Percentiles rank a stretch among this genome's conserved stretches.
phyloP scores from a whole-genome alignment of 257 asterid species.

The Solanum pimpinellifolium region DNA sequence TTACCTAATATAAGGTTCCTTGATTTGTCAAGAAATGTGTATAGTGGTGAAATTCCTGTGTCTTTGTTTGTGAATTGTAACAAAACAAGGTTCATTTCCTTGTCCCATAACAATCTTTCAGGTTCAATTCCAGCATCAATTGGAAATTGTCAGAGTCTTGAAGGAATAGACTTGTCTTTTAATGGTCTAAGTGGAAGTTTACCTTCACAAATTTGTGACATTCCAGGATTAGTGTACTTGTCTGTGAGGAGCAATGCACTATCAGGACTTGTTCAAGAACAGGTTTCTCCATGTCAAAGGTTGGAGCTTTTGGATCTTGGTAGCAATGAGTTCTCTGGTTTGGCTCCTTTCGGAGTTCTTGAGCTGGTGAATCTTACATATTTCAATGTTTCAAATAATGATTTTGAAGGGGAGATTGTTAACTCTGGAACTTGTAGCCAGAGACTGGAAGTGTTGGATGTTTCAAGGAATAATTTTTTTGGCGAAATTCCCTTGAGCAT shows the following conservation, averaged over 20 bases:
- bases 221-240: conserved; percentile 44
- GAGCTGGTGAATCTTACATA: conserved; percentile 32
- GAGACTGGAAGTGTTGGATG: conserved; percentile 49
- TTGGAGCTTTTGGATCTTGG: conserved; percentile 87
- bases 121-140: conserved; percentile 65
- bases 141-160: conserved; percentile 57
- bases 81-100: conserved; percentile 54
- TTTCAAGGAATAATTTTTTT: conserved; percentile 48
- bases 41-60: conserved; percentile 57
- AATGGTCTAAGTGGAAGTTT: conserved; percentile 52
- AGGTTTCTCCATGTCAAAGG: conserved; percentile 36
- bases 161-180: conserved; percentile 86
- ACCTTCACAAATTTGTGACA: conserved; percentile 52
- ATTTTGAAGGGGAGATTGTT: conserved; percentile 43
- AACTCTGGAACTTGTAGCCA: conserved; percentile 34
- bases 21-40: conserved; percentile 74
- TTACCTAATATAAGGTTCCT: conserved; percentile 71
- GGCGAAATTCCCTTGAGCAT: conserved; percentile 60
- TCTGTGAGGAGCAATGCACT: conserved; percentile 72
- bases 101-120: conserved; percentile 63
- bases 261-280: conserved; percentile 53
- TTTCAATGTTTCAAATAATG: conserved; percentile 58
- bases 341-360: conserved; percentile 54
- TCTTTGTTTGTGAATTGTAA: conserved; percentile 62
- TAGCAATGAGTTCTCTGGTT: conserved; percentile 55